These are phyloP conservation scores for Scutellaria minor DNA, from an alignment of 257 asterid species.

Conservation along the genomic window DNA sequence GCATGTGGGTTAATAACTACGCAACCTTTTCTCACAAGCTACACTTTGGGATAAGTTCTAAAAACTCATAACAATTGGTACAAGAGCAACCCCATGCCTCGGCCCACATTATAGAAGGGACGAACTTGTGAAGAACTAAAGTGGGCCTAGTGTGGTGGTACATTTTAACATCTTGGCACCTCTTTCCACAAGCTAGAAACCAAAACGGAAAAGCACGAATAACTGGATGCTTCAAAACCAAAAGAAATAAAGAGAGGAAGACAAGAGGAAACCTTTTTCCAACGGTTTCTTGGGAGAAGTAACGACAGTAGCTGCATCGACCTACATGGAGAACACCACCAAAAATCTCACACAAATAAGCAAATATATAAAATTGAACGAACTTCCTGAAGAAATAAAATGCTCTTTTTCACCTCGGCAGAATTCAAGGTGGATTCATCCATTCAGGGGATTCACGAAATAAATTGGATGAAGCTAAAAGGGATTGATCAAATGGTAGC, in stretches of 20 bases:
- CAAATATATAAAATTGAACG: background rate
- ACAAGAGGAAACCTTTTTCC: conserved; percentile 36
- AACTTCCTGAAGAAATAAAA: conserved; percentile 3
- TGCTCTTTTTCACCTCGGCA: conserved; percentile 36
- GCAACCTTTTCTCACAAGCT: background rate
- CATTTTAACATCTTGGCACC: background rate
- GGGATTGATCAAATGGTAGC: conserved; percentile 2
- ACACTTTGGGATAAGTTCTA: background rate
- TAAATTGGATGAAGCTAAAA: background rate
- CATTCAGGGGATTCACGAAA: conserved; percentile 22
- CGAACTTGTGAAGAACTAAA: background rate
- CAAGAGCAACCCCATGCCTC: too few species aligned
- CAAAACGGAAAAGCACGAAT: too few species aligned
- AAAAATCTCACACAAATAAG: background rate
- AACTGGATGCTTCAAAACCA: background rate
- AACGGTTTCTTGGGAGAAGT: conserved; percentile 37
- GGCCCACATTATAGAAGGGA: too few species aligned
- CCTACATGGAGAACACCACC: conserved; percentile 25
- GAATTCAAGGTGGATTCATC: conserved; percentile 46
- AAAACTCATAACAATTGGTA: background rate
- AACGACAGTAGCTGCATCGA: conserved; percentile 28
- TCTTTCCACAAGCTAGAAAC: background rate
- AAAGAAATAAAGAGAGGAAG: background rate
- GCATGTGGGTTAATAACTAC: background rate
- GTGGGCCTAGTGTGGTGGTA: background rate